Evolutionary conservation across 805 yeast genomes (phyloP), one percentile per base, ranked within the genome.

Genomic region (Millerozyma miso): DNA sequence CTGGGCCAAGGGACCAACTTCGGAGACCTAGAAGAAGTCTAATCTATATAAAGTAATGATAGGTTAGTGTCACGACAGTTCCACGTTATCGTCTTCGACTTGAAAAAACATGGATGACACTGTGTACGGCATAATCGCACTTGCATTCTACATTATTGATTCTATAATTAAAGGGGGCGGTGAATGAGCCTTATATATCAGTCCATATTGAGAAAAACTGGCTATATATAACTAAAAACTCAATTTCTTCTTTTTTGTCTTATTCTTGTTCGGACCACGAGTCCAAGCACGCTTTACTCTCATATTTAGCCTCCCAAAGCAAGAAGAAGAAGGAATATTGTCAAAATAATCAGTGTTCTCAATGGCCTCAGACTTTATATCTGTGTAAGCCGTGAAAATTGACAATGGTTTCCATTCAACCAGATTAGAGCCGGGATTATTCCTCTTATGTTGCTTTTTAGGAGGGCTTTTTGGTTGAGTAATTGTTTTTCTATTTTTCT

Each of bases 1-100:
- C 74, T 69, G 69, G 74, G 74, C 74, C 74, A 69, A 69, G 74
- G 74, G 74, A 68, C 73, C 74, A 20, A 10, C 17, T 40, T 35
- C n/a, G n/a, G n/a, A n/a, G n/a, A n/a, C n/a, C n/a, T n/a, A n/a
- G n/a, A n/a, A n/a, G n/a, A n/a, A n/a, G n/a, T n/a, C n/a, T n/a
- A n/a, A n/a, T n/a, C n/a, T n/a, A n/a, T n/a, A n/a, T n/a, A n/a
- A n/a, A n/a, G n/a, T n/a, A n/a, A n/a, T n/a, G n/a, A n/a, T n/a
- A n/a, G n/a, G n/a, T n/a, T n/a, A n/a, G n/a, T n/a, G n/a, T n/a
- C n/a, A n/a, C n/a, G n/a, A n/a, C n/a, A n/a, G n/a, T n/a, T n/a
- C n/a, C n/a, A n/a, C n/a, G n/a, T n/a, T n/a, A n/a, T n/a, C n/a
- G n/a, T n/a, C n/a, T n/a, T n/a, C n/a, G n/a, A n/a, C n/a, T n/a